Percentiles rank a stretch among this genome's conserved stretches.
These are phyloP conservation scores for Chaetomium cochliodes DNA, from an alignment of 495 filamentous ascomycete genomes.

Conservation along the genomic window DNA sequence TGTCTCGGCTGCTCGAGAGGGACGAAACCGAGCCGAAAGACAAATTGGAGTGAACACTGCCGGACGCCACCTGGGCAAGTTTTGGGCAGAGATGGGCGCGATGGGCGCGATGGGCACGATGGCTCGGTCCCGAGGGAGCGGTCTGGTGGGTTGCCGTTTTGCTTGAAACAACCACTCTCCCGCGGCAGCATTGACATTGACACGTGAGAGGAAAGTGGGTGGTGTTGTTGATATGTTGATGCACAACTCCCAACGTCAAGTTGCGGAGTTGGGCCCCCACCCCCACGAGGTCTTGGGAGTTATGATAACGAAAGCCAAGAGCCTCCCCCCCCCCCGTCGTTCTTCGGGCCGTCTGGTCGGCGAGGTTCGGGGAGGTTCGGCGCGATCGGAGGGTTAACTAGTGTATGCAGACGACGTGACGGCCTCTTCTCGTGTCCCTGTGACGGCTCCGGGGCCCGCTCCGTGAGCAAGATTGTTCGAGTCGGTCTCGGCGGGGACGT, in stretches of 20 bases:
- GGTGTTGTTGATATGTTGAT: not conserved
- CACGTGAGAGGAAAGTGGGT: not conserved
- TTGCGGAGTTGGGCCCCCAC: not conserved
- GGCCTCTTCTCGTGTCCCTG: too few relatives aligned
- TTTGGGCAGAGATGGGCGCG: not conserved
- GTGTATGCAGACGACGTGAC: too few relatives aligned
- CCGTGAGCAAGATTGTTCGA: not conserved
- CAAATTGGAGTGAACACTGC: not conserved
- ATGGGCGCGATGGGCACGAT: not conserved
- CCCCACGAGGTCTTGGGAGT: not conserved
- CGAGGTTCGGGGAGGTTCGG: not conserved
- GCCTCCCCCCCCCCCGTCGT: not conserved
- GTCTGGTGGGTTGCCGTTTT: not conserved
- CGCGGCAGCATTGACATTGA: not conserved
- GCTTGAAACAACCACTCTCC: too few relatives aligned
- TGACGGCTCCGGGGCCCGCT: not conserved
- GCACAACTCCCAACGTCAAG: not conserved
- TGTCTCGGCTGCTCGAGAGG: not conserved
- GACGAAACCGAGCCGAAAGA: not conserved
- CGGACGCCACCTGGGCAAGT: not conserved
- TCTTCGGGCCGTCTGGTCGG: not conserved
- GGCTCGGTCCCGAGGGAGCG: not conserved
- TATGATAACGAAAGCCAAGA: not conserved
- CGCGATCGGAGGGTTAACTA: not conserved
- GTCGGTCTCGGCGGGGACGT: not conserved